Conservation (phyloP, 108 stramenopile species). For the Epithemia pelagica region DNA sequence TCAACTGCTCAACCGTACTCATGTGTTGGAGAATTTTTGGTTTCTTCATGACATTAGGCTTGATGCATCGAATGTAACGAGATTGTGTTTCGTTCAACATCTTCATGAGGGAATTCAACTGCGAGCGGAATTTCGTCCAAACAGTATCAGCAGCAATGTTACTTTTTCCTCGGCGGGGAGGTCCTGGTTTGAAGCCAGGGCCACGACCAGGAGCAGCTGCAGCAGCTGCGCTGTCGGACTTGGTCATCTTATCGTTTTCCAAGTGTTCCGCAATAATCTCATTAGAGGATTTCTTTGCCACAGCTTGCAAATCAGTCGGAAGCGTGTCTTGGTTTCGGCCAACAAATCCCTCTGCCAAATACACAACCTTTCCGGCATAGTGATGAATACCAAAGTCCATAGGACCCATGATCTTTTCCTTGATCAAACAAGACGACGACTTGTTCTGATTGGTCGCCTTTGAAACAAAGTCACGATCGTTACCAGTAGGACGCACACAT, state of each 20-base stretch:
- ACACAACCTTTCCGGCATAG: constrained; percentile 86
- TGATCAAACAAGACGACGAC: constrained; percentile 46
- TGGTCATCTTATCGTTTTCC: constrained; percentile 33
- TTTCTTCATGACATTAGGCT: constrained; percentile 76
- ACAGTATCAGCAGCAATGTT: constrained; percentile 49
- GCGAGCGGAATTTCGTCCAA: constrained; percentile 68
- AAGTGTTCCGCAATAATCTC: constrained; percentile 60
- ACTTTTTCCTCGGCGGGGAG: constrained; percentile 17
- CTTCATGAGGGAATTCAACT: constrained; percentile 66
- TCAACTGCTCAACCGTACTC: constrained; percentile 86
- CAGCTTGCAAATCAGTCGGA: constrained; percentile 58
- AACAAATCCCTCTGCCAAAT: constrained; percentile 77
- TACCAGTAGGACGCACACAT: constrained; percentile 86
- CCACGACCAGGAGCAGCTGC: background rate
- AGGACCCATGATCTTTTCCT: constrained; percentile 43
- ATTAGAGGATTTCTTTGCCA: constrained; percentile 60
- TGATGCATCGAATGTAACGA: constrained; percentile 90
- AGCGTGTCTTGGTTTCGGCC: constrained; percentile 79
- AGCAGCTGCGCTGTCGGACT: constrained; percentile 1
- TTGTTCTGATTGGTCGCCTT: constrained; percentile 68
- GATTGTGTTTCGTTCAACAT: constrained; percentile 63
- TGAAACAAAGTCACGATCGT: constrained; percentile 79
- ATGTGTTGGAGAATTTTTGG: constrained; percentile 71
- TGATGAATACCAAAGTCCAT: constrained; percentile 85
- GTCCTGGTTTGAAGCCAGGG: background rate